Base-by-base conservation (phyloP, 176 grass and related monocot genomes). In the Cenchrus fungigraminus region DNA sequence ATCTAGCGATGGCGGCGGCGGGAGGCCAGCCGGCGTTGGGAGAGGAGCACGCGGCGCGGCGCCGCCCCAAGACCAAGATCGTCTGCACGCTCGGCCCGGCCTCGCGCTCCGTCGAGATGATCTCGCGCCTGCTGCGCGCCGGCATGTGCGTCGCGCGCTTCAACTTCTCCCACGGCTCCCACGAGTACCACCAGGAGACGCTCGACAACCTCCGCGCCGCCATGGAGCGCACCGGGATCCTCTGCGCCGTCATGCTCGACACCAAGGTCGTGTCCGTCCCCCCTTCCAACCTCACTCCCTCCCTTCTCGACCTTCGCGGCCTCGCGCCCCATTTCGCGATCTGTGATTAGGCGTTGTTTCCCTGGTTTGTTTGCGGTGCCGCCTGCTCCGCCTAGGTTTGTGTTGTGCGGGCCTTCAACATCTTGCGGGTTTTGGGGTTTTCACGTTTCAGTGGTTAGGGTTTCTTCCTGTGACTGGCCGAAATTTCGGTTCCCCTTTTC, bases 221-320 rank as follows among this genome's bases (percentile, higher is more conserved):
- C 78, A 98, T 98, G 95, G 84, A 89, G 10, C 79, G 19, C 49
- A 95, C 92, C 14, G 92, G 93, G 19, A 95, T 98, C 82, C 91
- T 98, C 64, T 98, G 95, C 84, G 95, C 95, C 88, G 89, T 98
- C 77, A 98, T 98, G 95, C 93, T 98, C 76, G 94, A 97, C 83
- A 97, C 94, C 25, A 97, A 97, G 94, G 94, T 91, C n/a, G n/a
- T n/a, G n/a, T n/a, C 50, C 3, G 32, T 3, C 25, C 12, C 5
- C 19, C 25, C 25, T 25, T 14, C 2, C 51, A 20, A 17, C 25
- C 19, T 5, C 13, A 14, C 52, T 3, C 32, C 16, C 52, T 5
- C 12, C 28, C 10, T 19, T 22, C 57, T 60, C 19, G 57, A n/a
- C 13, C 3, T 13, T 6, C 43, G 31, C 31, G 9, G 1, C 2